Conservation (phyloP, 345 rosid species). For the Pugionium dolabratum region DNA sequence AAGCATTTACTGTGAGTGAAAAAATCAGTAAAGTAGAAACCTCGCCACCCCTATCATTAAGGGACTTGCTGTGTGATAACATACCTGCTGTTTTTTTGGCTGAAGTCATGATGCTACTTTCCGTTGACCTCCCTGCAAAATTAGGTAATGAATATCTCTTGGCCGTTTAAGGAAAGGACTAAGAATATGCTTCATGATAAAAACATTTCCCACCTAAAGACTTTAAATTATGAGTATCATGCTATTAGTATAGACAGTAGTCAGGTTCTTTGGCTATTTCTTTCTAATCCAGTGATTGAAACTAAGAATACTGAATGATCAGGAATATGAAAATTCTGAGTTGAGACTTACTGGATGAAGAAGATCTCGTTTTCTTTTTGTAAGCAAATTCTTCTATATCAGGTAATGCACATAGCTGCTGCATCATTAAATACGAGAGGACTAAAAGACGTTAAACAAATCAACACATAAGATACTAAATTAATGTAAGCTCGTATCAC, state of each 20-base stretch:
- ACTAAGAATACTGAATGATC: not conserved
- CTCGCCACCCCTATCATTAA: not conserved
- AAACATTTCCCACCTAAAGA: slow-evolving; percentile 9
- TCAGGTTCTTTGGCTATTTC: not conserved
- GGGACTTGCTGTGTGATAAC: not conserved
- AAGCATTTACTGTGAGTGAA: slow-evolving; percentile 8
- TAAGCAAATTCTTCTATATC: slow-evolving; percentile 83
- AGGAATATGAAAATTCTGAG: not conserved
- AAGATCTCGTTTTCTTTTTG: slow-evolving; percentile 46
- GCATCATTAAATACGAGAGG: slow-evolving; percentile 30
- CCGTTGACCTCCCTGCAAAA: slow-evolving; percentile 48
- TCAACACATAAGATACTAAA: not conserved
- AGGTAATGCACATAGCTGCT: slow-evolving; percentile 54
- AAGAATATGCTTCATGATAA: slow-evolving; percentile 5
- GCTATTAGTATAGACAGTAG: slow-evolving; percentile 2
- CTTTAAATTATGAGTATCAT: not conserved
- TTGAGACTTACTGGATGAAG: slow-evolving; percentile 45
- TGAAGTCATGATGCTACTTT: slow-evolving; percentile 32
- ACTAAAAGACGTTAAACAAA: not conserved
- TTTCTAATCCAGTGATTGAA: slow-evolving; percentile 6
- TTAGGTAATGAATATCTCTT: not conserved
- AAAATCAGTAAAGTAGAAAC: slow-evolving; percentile 14
- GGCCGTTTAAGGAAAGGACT: slow-evolving; percentile 2
- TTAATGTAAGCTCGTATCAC: not conserved
- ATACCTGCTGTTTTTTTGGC: slow-evolving; percentile 29